Base-by-base conservation (phyloP, 805 yeast species). In the Tetrapisispora namnaoensis region DNA sequence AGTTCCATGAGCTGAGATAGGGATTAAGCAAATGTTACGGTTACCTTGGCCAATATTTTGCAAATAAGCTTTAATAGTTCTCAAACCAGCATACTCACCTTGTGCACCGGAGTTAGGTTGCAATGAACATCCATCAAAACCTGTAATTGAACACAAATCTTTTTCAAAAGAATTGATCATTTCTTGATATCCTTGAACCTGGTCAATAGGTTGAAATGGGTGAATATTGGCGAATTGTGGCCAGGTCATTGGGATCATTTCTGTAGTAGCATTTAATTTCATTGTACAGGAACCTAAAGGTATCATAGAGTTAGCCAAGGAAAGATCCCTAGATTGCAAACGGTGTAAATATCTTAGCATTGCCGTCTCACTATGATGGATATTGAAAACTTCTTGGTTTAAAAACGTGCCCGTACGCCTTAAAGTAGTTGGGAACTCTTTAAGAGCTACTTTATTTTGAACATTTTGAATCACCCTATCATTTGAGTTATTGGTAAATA, bases 21-120 rank as follows among this genome's bases (percentile, higher is more conserved):
- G 99, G 58, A 93, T 93, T 63, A 93, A 75, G 68, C 97, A 93
- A 47, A 93, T 76, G 65, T 89, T 80, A 63, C 99, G 78, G 51
- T 80, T 71, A 17, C 75, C 67, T 62, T 89, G 83, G 39, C 93
- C 95, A 42, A 71, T 74, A 20, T 83, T 71, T 52, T 80, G 78
- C 56, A 86, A 78, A 65, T 86, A 93, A 37, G 84, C 78, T 56
- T 81, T 77, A 56, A 93, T 91, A 42, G 89, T 88, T 51, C 95
- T 79, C 51, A 93, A 74, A 28, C 99, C 99, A 16, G 98, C 79
- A 70, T 85, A 93, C 69, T 93, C 99, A 68, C 99, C 99, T 69
- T 91, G 96, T 37, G 99, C 98, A 56, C 99, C 99, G 37, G 97
- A 87, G 66, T 93, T 93, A 53, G 99, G 99, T 82, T 88, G 95